phyloP scores from a whole-genome alignment of 2,329 filamentous ascomycete genomes.

The Trichoderma sp. region DNA sequence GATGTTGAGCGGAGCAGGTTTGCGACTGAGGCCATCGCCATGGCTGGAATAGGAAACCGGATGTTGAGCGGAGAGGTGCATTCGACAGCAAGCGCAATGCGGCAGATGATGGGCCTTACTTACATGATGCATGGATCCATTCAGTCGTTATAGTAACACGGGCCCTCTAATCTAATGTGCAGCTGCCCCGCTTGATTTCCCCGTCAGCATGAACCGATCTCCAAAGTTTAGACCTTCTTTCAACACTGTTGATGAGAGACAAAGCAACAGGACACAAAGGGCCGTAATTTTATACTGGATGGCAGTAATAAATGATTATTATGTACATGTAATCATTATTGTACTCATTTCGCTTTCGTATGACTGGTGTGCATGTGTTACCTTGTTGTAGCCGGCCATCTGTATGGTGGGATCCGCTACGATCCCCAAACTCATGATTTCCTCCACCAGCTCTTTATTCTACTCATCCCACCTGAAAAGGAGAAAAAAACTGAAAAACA shows the following conservation, averaged over 20 bases:
- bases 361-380: neutral
- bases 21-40: neutral
- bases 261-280: neutral
- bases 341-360: neutral
- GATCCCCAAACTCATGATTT: neutral
- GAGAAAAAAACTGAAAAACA: neutral
- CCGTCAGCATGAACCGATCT: neutral
- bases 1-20: neutral
- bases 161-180: neutral
- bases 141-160: neutral
- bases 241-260: neutral
- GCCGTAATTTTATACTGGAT: neutral
- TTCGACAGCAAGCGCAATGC: neutral
- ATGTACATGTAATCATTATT: neutral
- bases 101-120: neutral
- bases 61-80: neutral
- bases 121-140: neutral
- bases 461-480: neutral
- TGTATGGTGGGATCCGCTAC: neutral
- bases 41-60: neutral
- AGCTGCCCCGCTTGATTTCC: neutral
- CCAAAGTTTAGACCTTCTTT: neutral
- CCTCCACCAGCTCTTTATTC: neutral
- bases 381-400: neutral
- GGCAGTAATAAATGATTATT: neutral